phyloP scores from a whole-genome alignment of 306 rosid species.

The Glycine tomentella region DNA sequence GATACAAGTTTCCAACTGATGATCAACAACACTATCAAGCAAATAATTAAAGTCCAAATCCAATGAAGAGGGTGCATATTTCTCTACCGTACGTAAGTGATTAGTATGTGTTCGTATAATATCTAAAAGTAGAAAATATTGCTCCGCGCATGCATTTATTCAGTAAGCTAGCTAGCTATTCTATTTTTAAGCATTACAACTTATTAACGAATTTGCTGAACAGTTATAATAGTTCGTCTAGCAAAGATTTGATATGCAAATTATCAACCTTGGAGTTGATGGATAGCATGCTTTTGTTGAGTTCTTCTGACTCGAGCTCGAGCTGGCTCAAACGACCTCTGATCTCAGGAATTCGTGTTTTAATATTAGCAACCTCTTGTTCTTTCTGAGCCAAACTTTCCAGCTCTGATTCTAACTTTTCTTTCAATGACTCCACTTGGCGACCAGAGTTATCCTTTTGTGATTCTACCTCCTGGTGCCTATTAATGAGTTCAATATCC shows the following conservation, averaged over 20 bases:
- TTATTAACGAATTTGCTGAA: background rate
- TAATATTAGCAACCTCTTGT: constrained; percentile 61
- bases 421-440: constrained; percentile 59
- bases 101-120: background rate
- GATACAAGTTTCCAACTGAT: background rate
- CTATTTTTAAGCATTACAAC: background rate
- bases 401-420: constrained; percentile 63
- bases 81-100: background rate
- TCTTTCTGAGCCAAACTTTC: constrained; percentile 68
- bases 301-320: constrained; percentile 61
- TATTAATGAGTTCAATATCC: constrained; percentile 57
- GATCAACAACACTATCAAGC: no score
- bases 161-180: background rate
- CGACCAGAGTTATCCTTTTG: constrained; percentile 59
- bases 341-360: constrained; percentile 57
- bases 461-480: constrained; percentile 53
- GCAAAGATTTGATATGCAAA: constrained; percentile 52
- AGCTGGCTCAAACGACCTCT: constrained; percentile 67
- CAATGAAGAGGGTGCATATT: background rate
- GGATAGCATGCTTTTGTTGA: constrained; percentile 52
- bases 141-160: constrained; percentile 12
- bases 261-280: constrained; percentile 62
- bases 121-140: background rate
- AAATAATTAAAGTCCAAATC: background rate
- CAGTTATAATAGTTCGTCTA: constrained; percentile 59